Percentiles rank a stretch among this genome's conserved stretches.
Conservation (phyloP, 805 yeast species). For the Metschnikowia arizonensis region DNA sequence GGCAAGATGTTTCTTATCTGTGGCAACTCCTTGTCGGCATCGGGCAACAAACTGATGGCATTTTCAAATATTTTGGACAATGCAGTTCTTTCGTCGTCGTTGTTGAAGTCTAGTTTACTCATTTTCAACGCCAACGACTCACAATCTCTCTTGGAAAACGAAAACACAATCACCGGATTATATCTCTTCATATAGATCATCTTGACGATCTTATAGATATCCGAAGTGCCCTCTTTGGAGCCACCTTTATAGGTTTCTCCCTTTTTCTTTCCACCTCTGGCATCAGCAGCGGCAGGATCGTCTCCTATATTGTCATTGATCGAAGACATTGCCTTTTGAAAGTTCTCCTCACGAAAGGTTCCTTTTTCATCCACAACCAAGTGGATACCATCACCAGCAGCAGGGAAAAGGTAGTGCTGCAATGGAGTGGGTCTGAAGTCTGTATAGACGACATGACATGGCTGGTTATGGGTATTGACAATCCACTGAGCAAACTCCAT, state of each 20-base stretch:
- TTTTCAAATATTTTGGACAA: constrained; percentile 84
- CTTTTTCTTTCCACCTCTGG: constrained; percentile 57
- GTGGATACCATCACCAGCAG: constrained; percentile 98
- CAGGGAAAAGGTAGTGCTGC: constrained; percentile 95
- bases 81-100: constrained; percentile 90
- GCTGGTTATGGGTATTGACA: constrained; percentile 89
- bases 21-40: constrained; percentile 85
- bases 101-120: constrained; percentile 93
- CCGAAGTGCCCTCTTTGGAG: constrained; percentile 68
- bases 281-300: constrained; percentile 60
- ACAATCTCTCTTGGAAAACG: constrained; percentile 97
- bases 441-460: constrained; percentile 97
- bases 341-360: constrained; percentile 91
- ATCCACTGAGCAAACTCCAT: constrained; percentile 99
- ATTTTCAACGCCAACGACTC: constrained; percentile 90
- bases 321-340: constrained; percentile 97
- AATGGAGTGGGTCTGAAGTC: constrained; percentile 98
- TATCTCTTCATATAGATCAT: constrained; percentile 97
- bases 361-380: constrained; percentile 97
- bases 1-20: constrained; percentile 93
- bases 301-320: constrained; percentile 80
- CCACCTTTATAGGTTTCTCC: constrained; percentile 89
- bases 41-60: constrained; percentile 85
- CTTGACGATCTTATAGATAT: constrained; percentile 92
- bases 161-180: constrained; percentile 97